Conservation (phyloP, 768 basidiomycete species). For the Lactarius quietus region DNA sequence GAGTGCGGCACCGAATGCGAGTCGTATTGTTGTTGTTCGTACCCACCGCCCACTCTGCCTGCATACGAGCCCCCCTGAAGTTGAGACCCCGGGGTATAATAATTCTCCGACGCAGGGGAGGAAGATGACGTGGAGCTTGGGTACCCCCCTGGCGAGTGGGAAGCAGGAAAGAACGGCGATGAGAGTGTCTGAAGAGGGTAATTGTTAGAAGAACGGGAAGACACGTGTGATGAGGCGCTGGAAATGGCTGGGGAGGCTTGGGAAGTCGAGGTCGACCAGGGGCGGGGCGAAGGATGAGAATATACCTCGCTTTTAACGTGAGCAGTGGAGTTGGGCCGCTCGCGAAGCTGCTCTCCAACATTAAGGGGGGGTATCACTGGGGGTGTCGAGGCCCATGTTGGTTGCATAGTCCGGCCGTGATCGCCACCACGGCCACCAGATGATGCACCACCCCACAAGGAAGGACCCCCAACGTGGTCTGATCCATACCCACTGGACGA, state of each 20-base stretch:
- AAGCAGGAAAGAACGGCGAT: constrained; percentile 25
- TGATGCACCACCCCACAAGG: constrained; percentile 12
- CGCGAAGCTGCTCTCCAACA: constrained; percentile 18
- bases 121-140: constrained; percentile 22
- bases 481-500: constrained; percentile 14
- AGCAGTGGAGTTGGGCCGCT: constrained; percentile 12
- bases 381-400: constrained; percentile 13
- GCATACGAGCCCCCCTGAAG: constrained; percentile 19
- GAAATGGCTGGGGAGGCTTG: constrained; percentile 15
- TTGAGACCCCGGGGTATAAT: constrained; percentile 21
- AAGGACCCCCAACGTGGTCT: constrained; percentile 12
- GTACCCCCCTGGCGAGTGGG: constrained; percentile 22
- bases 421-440: constrained; percentile 15
- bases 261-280: constrained; percentile 24
- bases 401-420: constrained; percentile 14
- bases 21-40: constrained; percentile 16
- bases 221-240: constrained; percentile 19
- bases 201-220: constrained; percentile 17
- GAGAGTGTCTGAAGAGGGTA: constrained; percentile 24
- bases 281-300: constrained; percentile 20
- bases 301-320: constrained; percentile 20
- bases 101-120: constrained; percentile 20
- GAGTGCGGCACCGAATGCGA: constrained; percentile 20
- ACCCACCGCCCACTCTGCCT: constrained; percentile 18
- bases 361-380: constrained; percentile 19